Evolutionary conservation across 192 early-diverging fungal species (phyloP), one percentile per base, ranked within the genome.

Genomic region (Bifiguratus adelaidae): DNA sequence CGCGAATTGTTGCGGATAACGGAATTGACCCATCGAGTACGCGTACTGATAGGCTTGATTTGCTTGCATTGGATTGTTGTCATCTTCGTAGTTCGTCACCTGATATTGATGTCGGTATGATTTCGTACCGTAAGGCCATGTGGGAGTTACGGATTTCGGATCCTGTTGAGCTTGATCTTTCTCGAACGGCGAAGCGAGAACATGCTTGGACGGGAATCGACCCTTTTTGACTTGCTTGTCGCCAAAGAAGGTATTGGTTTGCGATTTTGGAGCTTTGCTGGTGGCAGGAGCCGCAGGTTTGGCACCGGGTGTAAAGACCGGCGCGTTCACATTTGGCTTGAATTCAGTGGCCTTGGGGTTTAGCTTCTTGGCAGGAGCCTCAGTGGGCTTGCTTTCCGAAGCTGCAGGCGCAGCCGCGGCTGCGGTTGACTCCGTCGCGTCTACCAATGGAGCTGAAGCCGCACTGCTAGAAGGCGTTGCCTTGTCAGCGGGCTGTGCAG

Each of bases 301-400:
- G n/a, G n/a, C n/a, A n/a, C n/a, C 82, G 23, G 85, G 85, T 27
- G 81, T 77, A 64, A 88, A 86, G 8, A 72, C 63, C 16, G 77
- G 45, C 0, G 85, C 85, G 13, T 71, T 50, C 22, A 73, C 78
- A 41, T 80, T 88, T 20, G 85, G 85, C 55, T 85, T 88, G 61
- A 85, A 88, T 19, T 76, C 77, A 0, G 75, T 74, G 3, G 83
- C 85, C 54, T 85, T 84, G 38, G 73, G 58, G 52, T 85, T 88
- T 34, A 88, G 71, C 35, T 83, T 85, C 47, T 82, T 81, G 7
- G 6, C 29, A 0, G 44, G 32, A 3, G 30, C 18, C 19, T 32
- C 16, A 11, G 43, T 61, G 15, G 58, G 15, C 29, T 55, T 62
- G 4, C 46, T 40, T n/a, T 18, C 30, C 32, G 32, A 33, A 7